Evolutionary conservation across 2,329 filamentous ascomycete species (phyloP).

Genomic region (Lasiodiplodia citricola): DNA sequence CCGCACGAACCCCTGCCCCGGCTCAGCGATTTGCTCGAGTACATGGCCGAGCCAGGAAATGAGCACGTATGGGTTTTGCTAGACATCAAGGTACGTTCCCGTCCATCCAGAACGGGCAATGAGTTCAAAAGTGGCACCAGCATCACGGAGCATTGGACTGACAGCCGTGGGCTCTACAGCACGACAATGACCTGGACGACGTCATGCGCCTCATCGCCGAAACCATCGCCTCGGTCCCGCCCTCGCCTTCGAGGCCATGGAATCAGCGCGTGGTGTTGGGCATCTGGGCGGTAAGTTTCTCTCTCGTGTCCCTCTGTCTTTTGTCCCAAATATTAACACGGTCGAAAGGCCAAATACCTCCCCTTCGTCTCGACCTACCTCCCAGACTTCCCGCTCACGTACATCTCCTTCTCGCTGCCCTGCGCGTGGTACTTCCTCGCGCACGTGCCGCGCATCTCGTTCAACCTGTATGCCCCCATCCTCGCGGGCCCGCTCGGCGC

Average conservation of each 20-base stretch:
- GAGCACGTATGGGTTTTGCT: constrained; percentile 80
- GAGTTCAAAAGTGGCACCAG: no score
- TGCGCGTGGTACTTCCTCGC: constrained; percentile 76
- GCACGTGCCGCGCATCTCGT: constrained; percentile 68
- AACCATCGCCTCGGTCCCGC: constrained; percentile 62
- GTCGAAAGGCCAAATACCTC: constrained; percentile 72
- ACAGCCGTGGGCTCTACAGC: constrained; percentile 47
- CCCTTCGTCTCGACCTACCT: constrained; percentile 66
- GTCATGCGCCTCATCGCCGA: constrained; percentile 73
- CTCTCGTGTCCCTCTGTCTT: not conserved
- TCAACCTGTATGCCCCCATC: constrained; percentile 75
- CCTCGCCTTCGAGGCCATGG: constrained; percentile 64
- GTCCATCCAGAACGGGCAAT: not conserved
- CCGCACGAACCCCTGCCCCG: constrained; percentile 76
- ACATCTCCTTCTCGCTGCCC: constrained; percentile 69
- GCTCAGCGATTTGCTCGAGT: constrained; percentile 74
- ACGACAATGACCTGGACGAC: constrained; percentile 71
- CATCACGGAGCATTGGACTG: not conserved
- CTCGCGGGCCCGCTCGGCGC: constrained; percentile 72
- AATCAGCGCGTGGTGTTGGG: constrained; percentile 75
- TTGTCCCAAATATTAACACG: no score
- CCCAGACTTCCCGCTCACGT: constrained; percentile 67
- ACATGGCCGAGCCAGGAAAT: constrained; percentile 67
- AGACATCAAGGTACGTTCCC: constrained; percentile 76
- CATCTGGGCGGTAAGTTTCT: constrained; percentile 71